phyloP scores from a whole-genome alignment of 371 early-diverging fungal genomes.

The Apophysomyces elegans region DNA sequence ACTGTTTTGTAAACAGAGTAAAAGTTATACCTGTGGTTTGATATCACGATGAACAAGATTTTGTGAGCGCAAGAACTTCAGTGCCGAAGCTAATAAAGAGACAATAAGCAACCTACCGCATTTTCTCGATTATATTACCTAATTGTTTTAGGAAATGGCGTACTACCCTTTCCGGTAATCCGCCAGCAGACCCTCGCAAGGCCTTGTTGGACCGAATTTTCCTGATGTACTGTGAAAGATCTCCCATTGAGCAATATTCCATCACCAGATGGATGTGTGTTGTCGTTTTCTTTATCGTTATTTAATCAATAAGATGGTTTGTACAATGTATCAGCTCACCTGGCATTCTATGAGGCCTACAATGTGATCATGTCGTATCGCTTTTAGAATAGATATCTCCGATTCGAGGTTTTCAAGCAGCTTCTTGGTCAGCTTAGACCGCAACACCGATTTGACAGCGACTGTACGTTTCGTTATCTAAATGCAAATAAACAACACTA shows the following conservation, averaged over 20 bases:
- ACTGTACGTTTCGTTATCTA: slow-evolving; percentile 68
- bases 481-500: not conserved
- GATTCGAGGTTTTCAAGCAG: slow-evolving; percentile 90
- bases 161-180: slow-evolving; percentile 78
- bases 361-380: slow-evolving; percentile 82
- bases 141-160: slow-evolving; percentile 87
- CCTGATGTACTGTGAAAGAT: slow-evolving; percentile 89
- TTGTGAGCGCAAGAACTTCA: slow-evolving; percentile 83
- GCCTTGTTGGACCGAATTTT: slow-evolving; percentile 55
- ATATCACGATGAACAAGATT: slow-evolving; percentile 96
- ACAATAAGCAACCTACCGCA: not conserved
- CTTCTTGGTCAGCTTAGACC: slow-evolving; percentile 86
- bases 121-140: slow-evolving; percentile 47
- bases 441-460: slow-evolving; percentile 88
- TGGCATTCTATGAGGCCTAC: slow-evolving; percentile 83
- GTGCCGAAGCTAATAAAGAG: slow-evolving; percentile 68
- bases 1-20: not conserved
- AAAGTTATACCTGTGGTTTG: slow-evolving; percentile 83
- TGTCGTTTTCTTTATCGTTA: slow-evolving; percentile 73
- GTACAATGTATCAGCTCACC: slow-evolving; percentile 45
- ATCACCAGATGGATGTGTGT: slow-evolving; percentile 91
- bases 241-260: slow-evolving; percentile 94
- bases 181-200: slow-evolving; percentile 59
- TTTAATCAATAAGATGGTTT: not conserved
- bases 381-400: slow-evolving; percentile 90